A percentile compares a stretch with the other conserved stretches of the same genome.
Conservation (phyloP, 2,329 filamentous ascomycete species). For the Colletotrichum chlorophyti region DNA sequence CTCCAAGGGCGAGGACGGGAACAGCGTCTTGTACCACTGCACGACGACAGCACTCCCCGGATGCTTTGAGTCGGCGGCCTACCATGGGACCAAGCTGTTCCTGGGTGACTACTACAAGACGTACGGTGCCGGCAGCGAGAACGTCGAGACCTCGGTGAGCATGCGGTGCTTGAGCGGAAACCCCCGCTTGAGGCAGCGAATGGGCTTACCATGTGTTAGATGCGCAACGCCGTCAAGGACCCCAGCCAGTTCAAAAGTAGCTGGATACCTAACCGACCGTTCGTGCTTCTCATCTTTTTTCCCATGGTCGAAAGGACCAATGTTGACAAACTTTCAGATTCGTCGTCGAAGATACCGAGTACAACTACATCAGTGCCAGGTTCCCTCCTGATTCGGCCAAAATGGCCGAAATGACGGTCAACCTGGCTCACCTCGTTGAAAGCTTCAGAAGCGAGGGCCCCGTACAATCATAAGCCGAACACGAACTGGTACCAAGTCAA, state of each 20-base stretch:
- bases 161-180: not conserved
- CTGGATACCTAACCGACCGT: slow-evolving; percentile 33
- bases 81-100: slow-evolving; percentile 54
- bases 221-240: slow-evolving; percentile 49
- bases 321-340: slow-evolving; percentile 41
- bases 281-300: not conserved
- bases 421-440: slow-evolving; percentile 38
- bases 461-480: not conserved
- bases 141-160: slow-evolving; percentile 54
- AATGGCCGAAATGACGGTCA: slow-evolving; percentile 49
- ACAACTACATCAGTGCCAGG: slow-evolving; percentile 56
- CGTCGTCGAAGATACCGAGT: slow-evolving; percentile 53
- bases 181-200: not conserved
- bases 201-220: slow-evolving; percentile 34
- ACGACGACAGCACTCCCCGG: slow-evolving; percentile 56
- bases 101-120: slow-evolving; percentile 65
- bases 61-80: slow-evolving; percentile 55
- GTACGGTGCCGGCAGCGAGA: slow-evolving; percentile 56
- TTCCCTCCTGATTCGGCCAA: slow-evolving; percentile 52
- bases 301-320: not conserved
- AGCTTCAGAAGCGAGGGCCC: slow-evolving; percentile 7
- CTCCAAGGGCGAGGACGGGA: slow-evolving; percentile 46
- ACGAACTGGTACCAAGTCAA: not conserved
- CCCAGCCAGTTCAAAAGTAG: slow-evolving; percentile 53
- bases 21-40: slow-evolving; percentile 54